phyloP scores from a whole-genome alignment of 1,139 yeast genomes.

The Nakaseomyces kungkrabaensis region DNA sequence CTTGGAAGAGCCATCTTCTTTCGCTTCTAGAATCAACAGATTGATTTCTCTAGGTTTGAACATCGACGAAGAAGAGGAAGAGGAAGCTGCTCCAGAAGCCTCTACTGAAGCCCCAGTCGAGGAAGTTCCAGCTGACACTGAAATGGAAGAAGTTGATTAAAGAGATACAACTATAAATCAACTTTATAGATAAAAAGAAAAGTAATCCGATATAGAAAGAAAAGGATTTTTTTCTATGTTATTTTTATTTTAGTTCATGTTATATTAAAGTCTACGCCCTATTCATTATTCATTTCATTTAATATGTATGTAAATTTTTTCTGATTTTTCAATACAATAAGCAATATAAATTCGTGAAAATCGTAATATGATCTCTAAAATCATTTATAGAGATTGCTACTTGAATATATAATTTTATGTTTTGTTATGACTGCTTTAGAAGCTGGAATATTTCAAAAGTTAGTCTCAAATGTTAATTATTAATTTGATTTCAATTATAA shows the following conservation, averaged over 20 bases:
- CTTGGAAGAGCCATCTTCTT: constrained; percentile 94
- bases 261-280: not conserved
- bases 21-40: constrained; percentile 97
- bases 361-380: too few species aligned
- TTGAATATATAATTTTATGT: too few species aligned
- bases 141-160: constrained; percentile 99
- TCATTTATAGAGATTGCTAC: too few species aligned
- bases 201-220: not conserved
- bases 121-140: constrained; percentile 74
- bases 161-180: not conserved
- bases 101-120: constrained; percentile 47
- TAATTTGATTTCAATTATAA: too few species aligned
- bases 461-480: too few species aligned
- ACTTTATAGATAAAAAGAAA: not conserved
- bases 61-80: constrained; percentile 82
- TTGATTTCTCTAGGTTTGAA: constrained; percentile 95
- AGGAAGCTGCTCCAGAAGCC: constrained; percentile 35
- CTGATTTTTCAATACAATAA: not conserved
- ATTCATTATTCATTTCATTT: constrained; percentile 1
- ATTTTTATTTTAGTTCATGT: not conserved
- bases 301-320: constrained; percentile 1
- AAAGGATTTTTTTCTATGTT: not conserved
- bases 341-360: constrained; percentile 1
- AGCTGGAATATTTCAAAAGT: too few species aligned
- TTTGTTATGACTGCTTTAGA: too few species aligned